These are phyloP conservation scores for Vigna unguiculata DNA, from an alignment of 306 rosid genomes.

Conservation along the genomic window DNA sequence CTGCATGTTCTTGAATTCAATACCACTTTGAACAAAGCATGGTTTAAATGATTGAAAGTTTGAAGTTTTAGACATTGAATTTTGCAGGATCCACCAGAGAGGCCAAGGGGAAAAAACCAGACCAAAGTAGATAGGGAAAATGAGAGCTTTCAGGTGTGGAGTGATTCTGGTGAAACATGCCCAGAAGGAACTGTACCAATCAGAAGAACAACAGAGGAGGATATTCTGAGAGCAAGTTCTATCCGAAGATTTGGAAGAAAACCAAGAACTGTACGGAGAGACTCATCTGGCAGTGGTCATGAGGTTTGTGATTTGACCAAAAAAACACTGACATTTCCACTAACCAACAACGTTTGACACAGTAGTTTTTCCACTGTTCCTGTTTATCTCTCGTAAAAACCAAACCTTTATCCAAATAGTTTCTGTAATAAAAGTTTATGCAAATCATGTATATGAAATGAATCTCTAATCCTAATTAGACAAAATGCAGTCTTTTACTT, in stretches of 20 bases:
- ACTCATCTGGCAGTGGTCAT: constrained; percentile 80
- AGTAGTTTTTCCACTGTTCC: neutral
- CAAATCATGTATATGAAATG: too few species aligned
- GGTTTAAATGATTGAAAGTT: constrained; percentile 19
- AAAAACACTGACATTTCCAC: neutral
- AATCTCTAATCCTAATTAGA: too few species aligned
- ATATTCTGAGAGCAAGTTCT: constrained; percentile 84
- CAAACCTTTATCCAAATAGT: too few species aligned
- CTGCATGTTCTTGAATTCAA: neutral
- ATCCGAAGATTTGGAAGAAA: constrained; percentile 78
- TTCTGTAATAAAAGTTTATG: too few species aligned
- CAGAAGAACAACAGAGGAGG: constrained; percentile 77
- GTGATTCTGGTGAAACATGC: constrained; percentile 77
- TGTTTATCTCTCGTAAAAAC: neutral
- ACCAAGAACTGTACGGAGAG: constrained; percentile 76
- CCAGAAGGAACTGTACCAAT: constrained; percentile 93
- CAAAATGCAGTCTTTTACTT: neutral
- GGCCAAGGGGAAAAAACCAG: constrained; percentile 60
- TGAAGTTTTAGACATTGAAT: constrained; percentile 29
- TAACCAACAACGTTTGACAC: neutral
- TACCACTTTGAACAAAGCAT: neutral
- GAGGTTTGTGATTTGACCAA: constrained; percentile 65
- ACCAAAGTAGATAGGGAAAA: constrained; percentile 44
- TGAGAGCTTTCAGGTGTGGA: constrained; percentile 77
- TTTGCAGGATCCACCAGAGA: constrained; percentile 88